Base-by-base conservation (phyloP, 345 rosid species). In the Populus deltoides region DNA sequence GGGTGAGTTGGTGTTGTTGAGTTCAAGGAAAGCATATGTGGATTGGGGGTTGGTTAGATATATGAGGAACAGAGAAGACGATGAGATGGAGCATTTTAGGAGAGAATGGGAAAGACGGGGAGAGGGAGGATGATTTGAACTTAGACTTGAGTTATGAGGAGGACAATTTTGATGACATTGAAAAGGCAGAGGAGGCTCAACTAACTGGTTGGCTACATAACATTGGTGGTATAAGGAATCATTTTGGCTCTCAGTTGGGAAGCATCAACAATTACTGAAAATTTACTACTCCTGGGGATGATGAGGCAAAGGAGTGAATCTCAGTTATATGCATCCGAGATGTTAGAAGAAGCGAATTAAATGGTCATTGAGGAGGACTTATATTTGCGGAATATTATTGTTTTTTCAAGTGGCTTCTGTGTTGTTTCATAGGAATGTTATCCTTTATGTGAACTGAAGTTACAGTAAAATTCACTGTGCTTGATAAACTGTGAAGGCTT, bases 1-100 rank as follows among this genome's bases (percentile, higher is more conserved):
- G 87, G 93, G 87, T 16, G 97, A 89, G 81, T 84, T 96, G 81
- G 92, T 96, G 68, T 80, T 91, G 86, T 27, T 85, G 79, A 91
- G 95, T 75, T 91, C 96, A 20, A 91, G 97, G 85, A 92, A 87
- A 78, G 91, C 87, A 1, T 89, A 82, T 62, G 69, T 89, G 80
- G 92, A 92, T 77, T 79, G 71, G 22, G 99, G 92, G 80, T 83
- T 93, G 75, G 94, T 92, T 83, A 79, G 83, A 53, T 86, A 84
- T 76, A 70, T 90, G 76, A 85, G 90, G 68, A 79, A 84, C 45
- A 79, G 71, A 66, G 86, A 82, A 57, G 90, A 74, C 3, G 90
- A 90, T 70, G 94, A 82, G 73, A 74, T 71, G 70, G 83, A 67
- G 35, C 72, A 12, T 35, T 35, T 53, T 81, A 61, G 80, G 38